A percentile compares a stretch with the other conserved stretches of the same genome.
Evolutionary conservation across 306 rosid species (phyloP).

Genomic region (Medicago arabica): DNA sequence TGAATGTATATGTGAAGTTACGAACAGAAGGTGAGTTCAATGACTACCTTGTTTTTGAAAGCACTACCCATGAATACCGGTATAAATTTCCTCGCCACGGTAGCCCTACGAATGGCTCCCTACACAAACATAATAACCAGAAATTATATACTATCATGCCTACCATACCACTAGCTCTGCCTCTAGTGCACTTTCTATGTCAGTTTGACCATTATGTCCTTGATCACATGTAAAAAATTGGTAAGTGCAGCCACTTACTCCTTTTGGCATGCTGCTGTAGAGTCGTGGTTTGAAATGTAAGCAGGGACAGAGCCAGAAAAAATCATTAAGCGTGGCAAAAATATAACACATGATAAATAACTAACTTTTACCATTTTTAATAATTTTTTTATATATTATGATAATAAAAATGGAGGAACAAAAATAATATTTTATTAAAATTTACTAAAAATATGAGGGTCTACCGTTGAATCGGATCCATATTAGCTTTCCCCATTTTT

Average conservation of each 20-base stretch:
- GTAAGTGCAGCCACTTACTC: background rate
- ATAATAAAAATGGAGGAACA: too few relatives aligned
- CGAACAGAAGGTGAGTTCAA: conserved; percentile 8
- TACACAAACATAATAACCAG: conserved; percentile 37
- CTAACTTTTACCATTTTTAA: too few relatives aligned
- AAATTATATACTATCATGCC: conserved; percentile 2
- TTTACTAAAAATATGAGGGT: too few relatives aligned
- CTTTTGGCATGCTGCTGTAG: background rate
- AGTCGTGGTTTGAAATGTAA: background rate
- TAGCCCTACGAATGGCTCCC: conserved; percentile 96
- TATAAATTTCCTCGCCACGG: conserved; percentile 78
- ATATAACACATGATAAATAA: too few relatives aligned
- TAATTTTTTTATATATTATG: too few relatives aligned
- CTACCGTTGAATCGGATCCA: too few relatives aligned
- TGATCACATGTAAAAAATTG: background rate
- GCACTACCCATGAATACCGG: conserved; percentile 99
- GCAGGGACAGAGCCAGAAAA: too few relatives aligned
- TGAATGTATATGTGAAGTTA: conserved; percentile 16
- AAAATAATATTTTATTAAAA: too few relatives aligned
- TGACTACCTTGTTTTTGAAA: conserved; percentile 88
- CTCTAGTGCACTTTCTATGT: background rate
- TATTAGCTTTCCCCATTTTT: too few relatives aligned
- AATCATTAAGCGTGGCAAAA: too few relatives aligned
- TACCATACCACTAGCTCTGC: background rate
- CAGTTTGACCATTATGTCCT: background rate